Conservation (phyloP, 2,329 filamentous ascomycete species). For the Dendryphion nanum region DNA sequence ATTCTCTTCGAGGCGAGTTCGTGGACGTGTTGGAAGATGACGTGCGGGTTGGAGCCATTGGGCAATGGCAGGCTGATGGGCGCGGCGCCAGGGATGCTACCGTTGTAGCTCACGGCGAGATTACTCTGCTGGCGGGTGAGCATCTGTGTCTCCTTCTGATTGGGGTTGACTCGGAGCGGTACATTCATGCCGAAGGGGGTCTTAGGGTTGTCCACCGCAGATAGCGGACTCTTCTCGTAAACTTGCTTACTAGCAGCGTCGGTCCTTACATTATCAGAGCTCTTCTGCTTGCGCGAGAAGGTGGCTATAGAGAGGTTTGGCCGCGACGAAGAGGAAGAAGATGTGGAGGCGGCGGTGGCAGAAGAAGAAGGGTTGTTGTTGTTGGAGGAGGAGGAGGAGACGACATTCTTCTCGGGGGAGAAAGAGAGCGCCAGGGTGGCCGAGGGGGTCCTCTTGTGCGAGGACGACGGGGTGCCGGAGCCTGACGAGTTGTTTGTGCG, state of each 20-base stretch:
- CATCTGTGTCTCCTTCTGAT: slow-evolving; percentile 27
- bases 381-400: not conserved
- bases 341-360: slow-evolving; percentile 18
- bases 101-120: slow-evolving; percentile 10
- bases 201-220: slow-evolving; percentile 33
- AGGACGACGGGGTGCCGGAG: slow-evolving; percentile 32
- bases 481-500: slow-evolving; percentile 35
- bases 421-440: slow-evolving; percentile 35
- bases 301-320: slow-evolving; percentile 40
- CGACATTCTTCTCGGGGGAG: slow-evolving; percentile 37
- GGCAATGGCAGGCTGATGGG: slow-evolving; percentile 25
- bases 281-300: slow-evolving; percentile 38
- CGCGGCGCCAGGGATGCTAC: slow-evolving; percentile 26
- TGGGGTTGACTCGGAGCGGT: slow-evolving; percentile 23
- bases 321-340: slow-evolving; percentile 21
- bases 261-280: slow-evolving; percentile 31
- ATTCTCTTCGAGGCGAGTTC: slow-evolving; percentile 90
- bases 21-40: slow-evolving; percentile 68
- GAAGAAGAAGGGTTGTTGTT: not conserved
- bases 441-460: slow-evolving; percentile 34
- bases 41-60: slow-evolving; percentile 49
- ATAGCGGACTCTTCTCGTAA: slow-evolving; percentile 31
- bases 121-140: slow-evolving; percentile 14
- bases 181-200: slow-evolving; percentile 32
- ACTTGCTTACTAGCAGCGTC: slow-evolving; percentile 9